Base-by-base conservation (phyloP, 768 basidiomycete genomes). In the Termitomyces sp. region DNA sequence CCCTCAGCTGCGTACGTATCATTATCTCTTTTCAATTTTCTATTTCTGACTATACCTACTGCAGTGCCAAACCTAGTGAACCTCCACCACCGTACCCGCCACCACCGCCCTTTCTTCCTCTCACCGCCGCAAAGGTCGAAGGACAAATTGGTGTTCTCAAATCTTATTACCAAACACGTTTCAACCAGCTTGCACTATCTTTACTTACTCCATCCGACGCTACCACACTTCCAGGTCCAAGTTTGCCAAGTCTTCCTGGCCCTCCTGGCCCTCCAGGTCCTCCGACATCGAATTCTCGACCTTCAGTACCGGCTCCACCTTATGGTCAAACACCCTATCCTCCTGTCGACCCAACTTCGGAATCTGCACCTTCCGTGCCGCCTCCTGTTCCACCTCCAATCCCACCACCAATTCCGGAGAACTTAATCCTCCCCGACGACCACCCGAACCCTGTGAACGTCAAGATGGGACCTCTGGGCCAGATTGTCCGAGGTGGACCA, bases 81-180 rank as follows among this genome's bases (percentile, higher is more conserved):
- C 89, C 89, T 0, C 89, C 89, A 1, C 83, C 83, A 2, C 91
- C 88, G 5, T 97, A 87, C 67, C 91, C 93, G 0, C 90, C 88
- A 0, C 95, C 94, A 0, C 88, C 89, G 0, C 78, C 88, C 0
- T 91, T 95, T 64, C 68, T 92, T 3, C 85, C 84, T 1, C 78
- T 98, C 62, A 83, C 80, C 1, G 74, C 81, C 7, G 73, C 72
- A 52, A 84, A 81, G 52, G 76, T 88, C 64, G 86, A 88, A 33
- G 73, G 84, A 23, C 94, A 96, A 63, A 92, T 97, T 60, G 94
- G 92, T 9, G 71, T 98, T 36, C 84, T 98, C 60, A 88, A 81
- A 54, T 68, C 80, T 0, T 95, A 86, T 73, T 96, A 89, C 62
- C 78, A 84, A 41, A 63, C 67, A 25, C 81, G 87, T 27, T 73